A percentile compares a stretch with the other conserved stretches of the same genome.
phyloP scores from a whole-genome alignment of 108 stramenopile species.

The Stephanodiscus minutulus region DNA sequence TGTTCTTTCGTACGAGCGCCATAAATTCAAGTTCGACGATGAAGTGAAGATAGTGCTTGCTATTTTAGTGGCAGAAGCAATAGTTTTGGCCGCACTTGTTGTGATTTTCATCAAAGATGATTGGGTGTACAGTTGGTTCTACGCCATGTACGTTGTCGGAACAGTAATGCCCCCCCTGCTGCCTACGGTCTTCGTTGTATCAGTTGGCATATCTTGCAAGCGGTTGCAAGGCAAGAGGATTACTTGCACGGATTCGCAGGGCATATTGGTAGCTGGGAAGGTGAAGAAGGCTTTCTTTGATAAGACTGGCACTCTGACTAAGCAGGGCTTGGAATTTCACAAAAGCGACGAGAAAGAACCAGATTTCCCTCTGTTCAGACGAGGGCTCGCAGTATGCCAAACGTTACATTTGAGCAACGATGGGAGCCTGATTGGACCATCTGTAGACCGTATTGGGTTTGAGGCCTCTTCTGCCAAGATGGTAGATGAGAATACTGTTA shows the following conservation, averaged over 20 bases:
- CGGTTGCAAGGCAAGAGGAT: slow-evolving; percentile 61
- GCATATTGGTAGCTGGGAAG: slow-evolving; percentile 82
- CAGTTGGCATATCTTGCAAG: slow-evolving; percentile 54
- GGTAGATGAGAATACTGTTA: slow-evolving; percentile 29
- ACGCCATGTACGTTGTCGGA: slow-evolving; percentile 55
- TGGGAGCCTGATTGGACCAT: slow-evolving; percentile 58
- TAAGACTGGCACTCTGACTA: slow-evolving; percentile 82
- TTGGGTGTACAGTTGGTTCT: slow-evolving; percentile 59
- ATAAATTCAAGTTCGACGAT: slow-evolving; percentile 70
- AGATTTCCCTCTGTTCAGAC: slow-evolving; percentile 20
- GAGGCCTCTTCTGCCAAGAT: slow-evolving; percentile 27
- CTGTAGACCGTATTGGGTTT: slow-evolving; percentile 61
- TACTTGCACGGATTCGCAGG: slow-evolving; percentile 67
- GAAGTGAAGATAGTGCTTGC: slow-evolving; percentile 58
- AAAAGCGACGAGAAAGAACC: not conserved
- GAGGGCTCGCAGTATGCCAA: slow-evolving; percentile 65
- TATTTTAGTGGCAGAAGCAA: slow-evolving; percentile 57
- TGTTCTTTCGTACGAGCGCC: slow-evolving; percentile 66
- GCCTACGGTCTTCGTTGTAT: slow-evolving; percentile 72
- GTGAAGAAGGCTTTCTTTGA: slow-evolving; percentile 81
- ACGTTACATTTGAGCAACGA: slow-evolving; percentile 34
- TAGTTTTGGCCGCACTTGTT: slow-evolving; percentile 49
- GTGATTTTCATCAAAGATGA: slow-evolving; percentile 50
- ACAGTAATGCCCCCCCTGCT: slow-evolving; percentile 57
- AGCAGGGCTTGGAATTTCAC: slow-evolving; percentile 64